Evolutionary conservation across 2,329 filamentous ascomycete species (phyloP), one percentile per base, ranked within the genome.

Genomic region (Beauveria sp.): DNA sequence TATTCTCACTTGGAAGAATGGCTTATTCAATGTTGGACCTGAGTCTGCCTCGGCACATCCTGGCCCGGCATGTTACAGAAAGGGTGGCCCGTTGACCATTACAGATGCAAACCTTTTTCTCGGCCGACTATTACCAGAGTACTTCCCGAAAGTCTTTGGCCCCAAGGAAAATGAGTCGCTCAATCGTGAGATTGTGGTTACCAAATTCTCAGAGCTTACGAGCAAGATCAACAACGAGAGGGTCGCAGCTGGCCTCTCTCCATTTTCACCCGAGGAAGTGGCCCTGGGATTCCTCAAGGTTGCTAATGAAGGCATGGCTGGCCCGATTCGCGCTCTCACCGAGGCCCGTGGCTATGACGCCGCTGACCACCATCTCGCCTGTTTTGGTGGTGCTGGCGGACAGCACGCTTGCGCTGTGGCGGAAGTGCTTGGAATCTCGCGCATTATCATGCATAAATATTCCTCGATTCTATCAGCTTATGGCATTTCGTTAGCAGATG

Each of bases 111-210:
- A 90, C 66, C 71, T 90, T 1, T 85, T 87, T 66, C 81, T 90
- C 1, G 87, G 88, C 1, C 78, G 88, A 42, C 72, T 75, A 45
- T 67, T 73, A 43, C 77, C 88, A 0, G 84, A 88, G 58, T 89
- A 87, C 70, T 90, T 90, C 66, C 88, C 87, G 0, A 87, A 87
- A 66, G 89, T 90, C 63, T 90, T 90, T 55, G 88, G 87, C 16
- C 84, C 85, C 66, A 83, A 86, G 54, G 87, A 89, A 69, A 79
- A 89, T 53, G 78, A 86, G 68, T 67, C 77, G 0, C 68, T 82
- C 16, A 79, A 79, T 50, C 67, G 70, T 2, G 77, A 78, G 8
- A 71, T 76, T 16, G 72, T 73, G 5, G 70, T 68, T n/a, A 62
- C 69, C 55, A 76, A 75, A 34, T 79, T 81, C 51, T 64, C 72